Percentiles rank a stretch among this genome's conserved stretches.
Evolutionary conservation across 78 protist genomes (phyloP).

Genomic region (slime mould (Dictyostelium discoideum)): DNA sequence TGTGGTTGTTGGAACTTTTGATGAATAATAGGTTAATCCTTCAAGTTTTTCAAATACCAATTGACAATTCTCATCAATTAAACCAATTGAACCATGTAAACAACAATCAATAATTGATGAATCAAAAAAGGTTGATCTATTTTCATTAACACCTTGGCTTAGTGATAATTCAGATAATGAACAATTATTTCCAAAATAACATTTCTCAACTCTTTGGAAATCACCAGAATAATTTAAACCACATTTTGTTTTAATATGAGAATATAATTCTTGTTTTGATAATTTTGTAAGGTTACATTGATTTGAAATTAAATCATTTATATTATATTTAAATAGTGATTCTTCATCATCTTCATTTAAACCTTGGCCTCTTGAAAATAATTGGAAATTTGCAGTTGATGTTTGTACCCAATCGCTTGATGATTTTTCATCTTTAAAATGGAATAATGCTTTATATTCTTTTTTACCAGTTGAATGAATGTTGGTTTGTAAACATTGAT

Average conservation of each 20-base stretch:
- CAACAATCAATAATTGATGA: neutral
- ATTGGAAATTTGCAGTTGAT: neutral
- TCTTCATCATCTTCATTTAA: too few species aligned
- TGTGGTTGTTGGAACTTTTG: neutral
- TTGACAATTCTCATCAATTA: neutral
- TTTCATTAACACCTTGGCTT: too few species aligned
- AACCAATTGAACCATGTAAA: neutral
- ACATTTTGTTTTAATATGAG: neutral
- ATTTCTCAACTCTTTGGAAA: neutral
- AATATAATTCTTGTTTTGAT: neutral
- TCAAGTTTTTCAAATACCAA: neutral
- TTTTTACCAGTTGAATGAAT: neutral
- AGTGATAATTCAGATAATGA: neutral
- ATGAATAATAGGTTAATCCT: neutral
- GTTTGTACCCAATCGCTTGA: neutral
- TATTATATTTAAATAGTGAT: neutral
- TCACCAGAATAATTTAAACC: neutral
- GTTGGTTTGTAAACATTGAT: neutral
- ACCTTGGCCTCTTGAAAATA: too few species aligned
- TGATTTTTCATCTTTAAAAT: neutral
- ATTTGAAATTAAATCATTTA: neutral
- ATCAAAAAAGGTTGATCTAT: neutral
- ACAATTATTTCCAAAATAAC: neutral
- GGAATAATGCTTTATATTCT: neutral
- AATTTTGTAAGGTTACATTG: neutral